Evolutionary conservation across 1,284 basidiomycete genomes (phyloP).

Genomic region (Fomitopsis palustris): DNA sequence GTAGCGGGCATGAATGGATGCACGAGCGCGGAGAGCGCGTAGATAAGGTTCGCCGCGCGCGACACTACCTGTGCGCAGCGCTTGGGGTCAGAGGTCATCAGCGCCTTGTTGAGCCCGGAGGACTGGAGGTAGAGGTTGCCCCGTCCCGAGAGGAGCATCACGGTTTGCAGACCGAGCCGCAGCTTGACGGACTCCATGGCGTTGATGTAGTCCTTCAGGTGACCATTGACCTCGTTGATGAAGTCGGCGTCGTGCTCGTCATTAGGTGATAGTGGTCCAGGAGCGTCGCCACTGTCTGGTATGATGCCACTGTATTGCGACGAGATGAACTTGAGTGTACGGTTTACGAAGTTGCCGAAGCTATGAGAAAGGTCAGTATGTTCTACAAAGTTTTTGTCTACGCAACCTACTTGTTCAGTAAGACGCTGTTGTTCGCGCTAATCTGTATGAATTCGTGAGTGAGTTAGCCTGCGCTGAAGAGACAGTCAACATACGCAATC

Average conservation of each 20-base stretch:
- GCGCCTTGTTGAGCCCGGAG: conserved; percentile 87
- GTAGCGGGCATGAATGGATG: conserved; percentile 98
- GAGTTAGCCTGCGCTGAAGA: neutral
- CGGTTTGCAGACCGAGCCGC: conserved; percentile 80
- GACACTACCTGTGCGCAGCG: conserved; percentile 91
- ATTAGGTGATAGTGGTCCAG: conserved; percentile 66
- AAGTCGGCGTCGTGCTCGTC: conserved; percentile 76
- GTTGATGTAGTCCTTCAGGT: conserved; percentile 81
- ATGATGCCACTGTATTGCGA: conserved; percentile 83
- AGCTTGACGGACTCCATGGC: conserved; percentile 93
- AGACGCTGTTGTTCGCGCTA: conserved; percentile 89
- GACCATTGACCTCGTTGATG: conserved; percentile 75
- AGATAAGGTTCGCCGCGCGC: conserved; percentile 92
- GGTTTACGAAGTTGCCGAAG: conserved; percentile 98
- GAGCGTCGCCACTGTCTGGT: conserved; percentile 71
- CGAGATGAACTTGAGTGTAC: conserved; percentile 87
- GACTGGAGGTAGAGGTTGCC: conserved; percentile 95
- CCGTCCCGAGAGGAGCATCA: conserved; percentile 90
- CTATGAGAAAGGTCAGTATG: conserved; percentile 31
- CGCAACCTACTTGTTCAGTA: conserved; percentile 83
- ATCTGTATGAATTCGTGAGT: conserved; percentile 46
- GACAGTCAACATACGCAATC: conserved; percentile 69
- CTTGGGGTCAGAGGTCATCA: conserved; percentile 78
- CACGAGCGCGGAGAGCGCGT: conserved; percentile 80
- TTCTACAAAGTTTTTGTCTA: neutral